phyloP scores from a whole-genome alignment of 2,329 filamentous ascomycete species.

The Chaetomiaceae sp. region DNA sequence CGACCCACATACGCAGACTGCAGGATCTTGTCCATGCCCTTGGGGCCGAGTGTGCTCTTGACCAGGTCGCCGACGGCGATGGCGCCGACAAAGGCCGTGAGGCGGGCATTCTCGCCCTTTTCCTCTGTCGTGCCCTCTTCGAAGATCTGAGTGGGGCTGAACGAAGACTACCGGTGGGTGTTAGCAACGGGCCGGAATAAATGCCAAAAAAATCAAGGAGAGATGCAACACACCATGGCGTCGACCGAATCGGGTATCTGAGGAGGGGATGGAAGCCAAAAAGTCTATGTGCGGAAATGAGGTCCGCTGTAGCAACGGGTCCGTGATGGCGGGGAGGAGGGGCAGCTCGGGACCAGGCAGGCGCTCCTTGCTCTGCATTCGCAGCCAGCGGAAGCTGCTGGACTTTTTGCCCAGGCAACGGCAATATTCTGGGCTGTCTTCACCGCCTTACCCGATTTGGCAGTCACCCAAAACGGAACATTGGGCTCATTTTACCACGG shows the following conservation, averaged over 20 bases:
- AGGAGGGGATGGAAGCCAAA: background rate
- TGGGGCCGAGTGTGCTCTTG: constrained; percentile 93
- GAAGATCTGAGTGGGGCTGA: constrained; percentile 96
- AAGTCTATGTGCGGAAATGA: constrained; percentile 1
- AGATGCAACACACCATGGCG: constrained; percentile 20
- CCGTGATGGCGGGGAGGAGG: constrained; percentile 21
- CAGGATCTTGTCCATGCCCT: constrained; percentile 98
- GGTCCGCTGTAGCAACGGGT: constrained; percentile 8
- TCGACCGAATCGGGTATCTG: constrained; percentile 10
- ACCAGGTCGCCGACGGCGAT: constrained; percentile 97
- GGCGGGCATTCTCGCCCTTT: constrained; percentile 98
- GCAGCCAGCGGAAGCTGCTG: constrained; percentile 17
- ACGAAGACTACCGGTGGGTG: constrained; percentile 44
- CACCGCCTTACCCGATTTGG: constrained; percentile 24
- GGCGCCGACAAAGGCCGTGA: constrained; percentile 95
- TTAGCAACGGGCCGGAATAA: constrained; percentile 1
- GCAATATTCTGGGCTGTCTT: constrained; percentile 25
- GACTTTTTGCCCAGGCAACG: constrained; percentile 25
- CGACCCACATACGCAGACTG: constrained; percentile 72
- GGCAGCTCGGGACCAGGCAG: constrained; percentile 23
- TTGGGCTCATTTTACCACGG: background rate
- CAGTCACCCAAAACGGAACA: background rate
- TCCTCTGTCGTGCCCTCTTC: constrained; percentile 94
- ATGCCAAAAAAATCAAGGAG: background rate
- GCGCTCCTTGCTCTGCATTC: constrained; percentile 9